Evolutionary conservation across 2,329 filamentous ascomycete species (phyloP).

Genomic region (Exophiala sp.): DNA sequence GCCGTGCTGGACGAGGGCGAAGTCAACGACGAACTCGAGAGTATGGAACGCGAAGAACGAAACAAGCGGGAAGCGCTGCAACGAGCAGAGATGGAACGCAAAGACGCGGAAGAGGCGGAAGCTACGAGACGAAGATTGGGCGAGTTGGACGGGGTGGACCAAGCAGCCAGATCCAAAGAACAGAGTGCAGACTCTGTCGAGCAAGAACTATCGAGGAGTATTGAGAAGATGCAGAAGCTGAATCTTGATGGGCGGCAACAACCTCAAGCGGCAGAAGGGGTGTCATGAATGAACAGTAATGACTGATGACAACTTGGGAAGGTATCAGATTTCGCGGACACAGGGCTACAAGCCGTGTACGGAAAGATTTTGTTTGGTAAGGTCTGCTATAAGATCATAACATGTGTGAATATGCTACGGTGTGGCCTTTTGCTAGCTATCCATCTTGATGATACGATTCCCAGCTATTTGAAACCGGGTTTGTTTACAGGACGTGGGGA

Average conservation of each 20-base stretch:
- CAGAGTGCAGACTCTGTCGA: constrained; percentile 7
- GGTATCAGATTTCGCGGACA: no score
- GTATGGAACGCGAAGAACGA: constrained; percentile 62
- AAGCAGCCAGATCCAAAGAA: background rate
- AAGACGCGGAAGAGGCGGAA: constrained; percentile 35
- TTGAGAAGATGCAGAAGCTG: constrained; percentile 22
- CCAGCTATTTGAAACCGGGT: no score
- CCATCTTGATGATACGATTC: no score
- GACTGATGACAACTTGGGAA: background rate
- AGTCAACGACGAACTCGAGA: constrained; percentile 82
- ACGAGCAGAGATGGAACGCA: constrained; percentile 41
- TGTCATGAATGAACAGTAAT: background rate
- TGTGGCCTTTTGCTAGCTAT: no score
- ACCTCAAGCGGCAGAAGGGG: background rate
- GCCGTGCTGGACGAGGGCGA: constrained; percentile 69
- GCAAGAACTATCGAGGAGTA: constrained; percentile 20
- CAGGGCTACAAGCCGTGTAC: no score
- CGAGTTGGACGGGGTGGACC: constrained; percentile 24
- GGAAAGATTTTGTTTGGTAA: no score
- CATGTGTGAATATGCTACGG: no score
- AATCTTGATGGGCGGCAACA: constrained; percentile 11
- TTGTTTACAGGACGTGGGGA: no score
- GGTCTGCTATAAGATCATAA: no score
- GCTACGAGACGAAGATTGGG: constrained; percentile 32
- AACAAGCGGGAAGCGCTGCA: constrained; percentile 50